Evolutionary conservation across 306 rosid species (phyloP).

Genomic region (Vigna reflexopilosa): DNA sequence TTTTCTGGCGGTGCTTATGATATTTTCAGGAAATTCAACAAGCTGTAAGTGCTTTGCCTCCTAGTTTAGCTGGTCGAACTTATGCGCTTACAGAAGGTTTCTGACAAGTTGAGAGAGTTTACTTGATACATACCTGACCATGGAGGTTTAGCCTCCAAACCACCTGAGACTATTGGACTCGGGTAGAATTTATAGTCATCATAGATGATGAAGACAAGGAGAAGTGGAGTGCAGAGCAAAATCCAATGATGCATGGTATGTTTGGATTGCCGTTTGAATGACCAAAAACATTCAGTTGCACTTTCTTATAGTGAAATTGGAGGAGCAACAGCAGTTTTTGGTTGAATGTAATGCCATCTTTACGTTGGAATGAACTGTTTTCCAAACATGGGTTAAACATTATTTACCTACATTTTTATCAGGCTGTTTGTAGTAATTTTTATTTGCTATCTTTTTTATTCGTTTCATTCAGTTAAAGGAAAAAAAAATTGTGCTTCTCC

Average conservation of each 20-base stretch:
- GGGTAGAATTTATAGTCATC: not conserved
- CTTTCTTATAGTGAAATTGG: not conserved
- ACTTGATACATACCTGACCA: not conserved
- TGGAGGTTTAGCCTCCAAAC: slow-evolving; percentile 16
- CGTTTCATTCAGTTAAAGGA: slow-evolving; percentile 18
- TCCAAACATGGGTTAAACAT: not conserved
- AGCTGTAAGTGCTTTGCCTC: slow-evolving; percentile 68
- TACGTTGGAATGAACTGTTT: not conserved
- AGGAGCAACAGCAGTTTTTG: not conserved
- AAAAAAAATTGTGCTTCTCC: not conserved
- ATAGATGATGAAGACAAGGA: slow-evolving; percentile 36
- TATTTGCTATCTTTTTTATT: not conserved
- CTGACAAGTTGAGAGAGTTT: slow-evolving; percentile 47
- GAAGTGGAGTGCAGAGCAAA: slow-evolving; percentile 20
- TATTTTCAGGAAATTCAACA: slow-evolving; percentile 80
- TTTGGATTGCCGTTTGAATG: not conserved
- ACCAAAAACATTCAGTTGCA: not conserved
- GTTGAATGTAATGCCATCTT: not conserved
- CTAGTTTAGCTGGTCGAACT: slow-evolving; percentile 75
- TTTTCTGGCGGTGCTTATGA: not conserved
- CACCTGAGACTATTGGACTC: not conserved
- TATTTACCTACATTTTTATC: not conserved
- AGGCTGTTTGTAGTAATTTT: slow-evolving; percentile 18
- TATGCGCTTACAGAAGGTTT: slow-evolving; percentile 85
- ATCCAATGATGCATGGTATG: not conserved